Base-by-base conservation (phyloP, 805 yeast species). In the Metschnikowia sp. region DNA sequence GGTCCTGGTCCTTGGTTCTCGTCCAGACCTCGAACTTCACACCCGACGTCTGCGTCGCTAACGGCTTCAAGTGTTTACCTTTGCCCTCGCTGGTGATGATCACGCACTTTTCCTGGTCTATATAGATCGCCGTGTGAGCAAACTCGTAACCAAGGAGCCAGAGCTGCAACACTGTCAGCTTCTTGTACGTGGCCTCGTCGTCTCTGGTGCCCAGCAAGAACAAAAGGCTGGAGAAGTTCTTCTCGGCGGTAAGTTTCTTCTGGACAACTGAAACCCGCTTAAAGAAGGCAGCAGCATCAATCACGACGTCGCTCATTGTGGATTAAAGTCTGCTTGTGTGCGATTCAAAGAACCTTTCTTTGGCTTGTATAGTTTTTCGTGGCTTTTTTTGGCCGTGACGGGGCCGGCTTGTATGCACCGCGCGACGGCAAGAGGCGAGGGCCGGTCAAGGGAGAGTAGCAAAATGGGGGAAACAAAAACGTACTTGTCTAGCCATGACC, bases 101-200 rank as follows among this genome's bases (percentile, higher is more conserved):
- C 4, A 81, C 65, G 34, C 82, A 71, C 54, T 80, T 81, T 34
- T 77, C 79, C 45, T 77, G 75, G 3, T 86, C 78, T 48, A 91
- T 69, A 42, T 77, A 81, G 44, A 92, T 68, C 30, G 83, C 82
- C 1, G 97, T 90, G 42, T 94, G 94, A n/a, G 96, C 95, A 62
- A 92, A 92, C 64, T 94, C 98, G 64, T 91, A 92, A 4, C 97
- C 96, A 41, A 92, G 70, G 45, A 92, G 71, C 98, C 98, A 92
- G 44, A 83, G 86, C 64, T 91, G 97, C 40, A 91, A 68, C 39
- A 86, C 84, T 1, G 96, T 83, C 10, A 96, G 84, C 67, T 88
- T 88, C 62, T 86, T 89, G 66, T 88, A 90, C 40, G 96, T 95
- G 63, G 89, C 86, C 54, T 86, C 92, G 50, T 87, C 94, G 62